A percentile compares a stretch with the other conserved stretches of the same genome.
phyloP scores from a whole-genome alignment of 352 stramenopile genomes.

The Phytophthora tubulina region DNA sequence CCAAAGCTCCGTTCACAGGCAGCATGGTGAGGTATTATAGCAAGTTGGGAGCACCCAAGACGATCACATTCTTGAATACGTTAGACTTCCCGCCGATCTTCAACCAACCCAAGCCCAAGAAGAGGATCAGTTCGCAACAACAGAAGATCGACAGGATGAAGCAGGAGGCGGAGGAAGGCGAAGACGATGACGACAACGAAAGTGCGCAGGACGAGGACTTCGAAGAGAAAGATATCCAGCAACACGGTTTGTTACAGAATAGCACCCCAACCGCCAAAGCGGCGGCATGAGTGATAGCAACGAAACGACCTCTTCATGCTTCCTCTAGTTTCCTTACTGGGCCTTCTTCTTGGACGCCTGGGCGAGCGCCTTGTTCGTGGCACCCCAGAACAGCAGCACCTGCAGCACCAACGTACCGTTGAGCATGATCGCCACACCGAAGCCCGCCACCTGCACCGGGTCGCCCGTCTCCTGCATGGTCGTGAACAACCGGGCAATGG shows the following conservation, averaged over 20 bases:
- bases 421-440: constrained; percentile 76
- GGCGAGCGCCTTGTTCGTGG: constrained; percentile 78
- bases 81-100: constrained; percentile 75
- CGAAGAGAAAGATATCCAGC: constrained; percentile 43
- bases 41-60: constrained; percentile 67
- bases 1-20: constrained; percentile 79
- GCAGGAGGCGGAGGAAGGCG: constrained; percentile 38
- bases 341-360: constrained; percentile 76
- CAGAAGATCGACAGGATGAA: constrained; percentile 44
- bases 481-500: constrained; percentile 86
- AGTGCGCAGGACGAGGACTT: constrained; percentile 31
- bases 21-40: constrained; percentile 79
- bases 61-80: constrained; percentile 86
- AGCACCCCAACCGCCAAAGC: constrained; percentile 29
- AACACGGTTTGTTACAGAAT: constrained; percentile 40
- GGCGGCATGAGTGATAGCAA: constrained; percentile 22
- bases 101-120: constrained; percentile 66
- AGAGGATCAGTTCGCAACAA: constrained; percentile 55
- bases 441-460: constrained; percentile 72
- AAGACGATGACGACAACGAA: constrained; percentile 48
- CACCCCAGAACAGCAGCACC: constrained; percentile 84
- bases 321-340: constrained; percentile 43
- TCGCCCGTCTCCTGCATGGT: constrained; percentile 90
- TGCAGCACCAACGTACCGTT: constrained; percentile 85
- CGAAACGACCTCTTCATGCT: background rate